Conservation (phyloP, 345 rosid genomes). For the Conringia planisiliqua region DNA sequence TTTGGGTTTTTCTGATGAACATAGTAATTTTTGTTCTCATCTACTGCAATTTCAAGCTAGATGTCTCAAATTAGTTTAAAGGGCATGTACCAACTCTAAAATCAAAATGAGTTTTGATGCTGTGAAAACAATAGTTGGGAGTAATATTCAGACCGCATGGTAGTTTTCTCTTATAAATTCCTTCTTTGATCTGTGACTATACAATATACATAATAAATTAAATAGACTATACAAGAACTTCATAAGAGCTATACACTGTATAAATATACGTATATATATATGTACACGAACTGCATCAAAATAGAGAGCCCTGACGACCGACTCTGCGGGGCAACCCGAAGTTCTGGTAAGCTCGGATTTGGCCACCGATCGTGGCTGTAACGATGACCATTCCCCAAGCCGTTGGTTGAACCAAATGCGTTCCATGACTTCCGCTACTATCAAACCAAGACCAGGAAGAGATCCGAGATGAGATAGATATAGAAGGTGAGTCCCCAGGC, state of each 20-base stretch:
- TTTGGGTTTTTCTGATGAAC: too few relatives aligned
- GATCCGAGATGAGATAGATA: conserved; percentile 45
- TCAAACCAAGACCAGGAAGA: conserved; percentile 73
- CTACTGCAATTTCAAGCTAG: too few relatives aligned
- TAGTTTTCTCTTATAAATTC: too few relatives aligned
- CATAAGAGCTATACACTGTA: neutral
- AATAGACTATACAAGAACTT: conserved; percentile 11
- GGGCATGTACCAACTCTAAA: neutral
- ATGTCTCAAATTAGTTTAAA: neutral
- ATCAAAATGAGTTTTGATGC: neutral
- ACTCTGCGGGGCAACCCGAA: conserved; percentile 77
- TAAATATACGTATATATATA: neutral
- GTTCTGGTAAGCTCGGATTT: conserved; percentile 80
- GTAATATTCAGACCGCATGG: too few relatives aligned
- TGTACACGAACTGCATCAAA: conserved; percentile 28
- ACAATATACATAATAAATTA: neutral
- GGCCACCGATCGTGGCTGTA: conserved; percentile 78
- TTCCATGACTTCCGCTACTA: conserved; percentile 40
- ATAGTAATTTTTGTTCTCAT: too few relatives aligned
- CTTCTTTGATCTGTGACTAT: neutral
- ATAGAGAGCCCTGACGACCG: conserved; percentile 55
- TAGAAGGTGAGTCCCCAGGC: conserved; percentile 26
- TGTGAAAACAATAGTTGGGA: neutral
- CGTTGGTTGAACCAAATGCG: conserved; percentile 44
- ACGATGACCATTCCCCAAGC: conserved; percentile 99